Evolutionary conservation across 1,284 basidiomycete genomes (phyloP), one percentile per base, ranked within the genome.

Genomic region (Leucocoprinus gongylophorus): DNA sequence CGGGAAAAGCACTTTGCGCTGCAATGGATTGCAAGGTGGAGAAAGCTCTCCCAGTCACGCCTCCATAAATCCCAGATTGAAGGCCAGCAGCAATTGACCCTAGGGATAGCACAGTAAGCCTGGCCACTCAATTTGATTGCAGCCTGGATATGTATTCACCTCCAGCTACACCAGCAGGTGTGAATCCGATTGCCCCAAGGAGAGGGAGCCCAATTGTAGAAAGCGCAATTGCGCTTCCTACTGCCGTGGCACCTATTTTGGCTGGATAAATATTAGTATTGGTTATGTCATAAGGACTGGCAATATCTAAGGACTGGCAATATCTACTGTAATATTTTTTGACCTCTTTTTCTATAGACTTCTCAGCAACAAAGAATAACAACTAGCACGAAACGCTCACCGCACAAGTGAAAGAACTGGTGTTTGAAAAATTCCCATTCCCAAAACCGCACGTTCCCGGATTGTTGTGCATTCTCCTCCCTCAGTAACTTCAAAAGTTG

Each of bases 51-150:
- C 54, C 41, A 3, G 54, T 55, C 3, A 39, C 49, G 10, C 54
- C 49, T 28, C 54, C 54, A 38, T 48, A 55, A 42, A 55, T 15
- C 5, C 29, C 23, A 20, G 54, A 55, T 18, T 55, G 54, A 26
- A 51, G 13, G 8, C n/a, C 29, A 10, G 50, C 54, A 12, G 54
- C 54, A 8, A 55, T n/a, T 2, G 54, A 51, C 7, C 54, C 53
- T 54, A 13, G 13, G 10, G n/a, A 20, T 20, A 10, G 17, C 20
- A 28, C 15, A 6, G 15, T 50, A 20, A 33, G 33, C 10, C 21
- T 13, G 8, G 12, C 5, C 15, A 26, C 9, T 9, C 9, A 10
- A 18, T 13, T 13, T 12, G 18, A 15, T 26, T 12, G 5, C 12
- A 39, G 7, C 13, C 8, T 5, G 20, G 21, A 5, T 5, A n/a